Percentiles rank a stretch among this genome's conserved stretches.
Conservation (phyloP, 192 early-diverging fungal genomes). For the Pilobolus umbonatus region DNA sequence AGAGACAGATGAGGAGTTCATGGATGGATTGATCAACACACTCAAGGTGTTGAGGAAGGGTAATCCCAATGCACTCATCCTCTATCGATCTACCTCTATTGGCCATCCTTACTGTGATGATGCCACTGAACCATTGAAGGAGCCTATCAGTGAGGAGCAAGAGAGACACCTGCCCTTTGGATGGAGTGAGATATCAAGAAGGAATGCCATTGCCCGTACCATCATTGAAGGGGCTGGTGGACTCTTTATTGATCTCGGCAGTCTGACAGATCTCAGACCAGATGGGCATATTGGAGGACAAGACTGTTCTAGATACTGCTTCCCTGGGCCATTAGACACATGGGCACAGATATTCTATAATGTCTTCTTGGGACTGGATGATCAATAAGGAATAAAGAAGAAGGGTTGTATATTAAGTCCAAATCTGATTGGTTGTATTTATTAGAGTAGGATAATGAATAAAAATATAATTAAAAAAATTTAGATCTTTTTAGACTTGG, state of each 20-base stretch:
- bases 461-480: neutral
- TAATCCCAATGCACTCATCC: slow-evolving; percentile 37
- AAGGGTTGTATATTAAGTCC: too few relatives aligned
- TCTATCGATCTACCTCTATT: slow-evolving; percentile 45
- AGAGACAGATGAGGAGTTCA: slow-evolving; percentile 37
- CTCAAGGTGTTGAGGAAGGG: slow-evolving; percentile 33
- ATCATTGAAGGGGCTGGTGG: slow-evolving; percentile 49
- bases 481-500: slow-evolving; percentile 28
- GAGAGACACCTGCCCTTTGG: slow-evolving; percentile 33
- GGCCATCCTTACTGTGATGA: slow-evolving; percentile 47
- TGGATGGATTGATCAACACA: slow-evolving; percentile 24
- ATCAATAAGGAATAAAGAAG: too few relatives aligned
- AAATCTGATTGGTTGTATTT: too few relatives aligned
- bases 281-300: slow-evolving; percentile 53
- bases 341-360: slow-evolving; percentile 37
- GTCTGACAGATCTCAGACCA: slow-evolving; percentile 36
- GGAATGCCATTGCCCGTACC: slow-evolving; percentile 45
- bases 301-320: slow-evolving; percentile 52
- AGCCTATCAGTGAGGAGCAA: slow-evolving; percentile 28
- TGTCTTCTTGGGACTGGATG: slow-evolving; percentile 17
- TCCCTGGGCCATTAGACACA: slow-evolving; percentile 51
- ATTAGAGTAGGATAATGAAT: too few relatives aligned
- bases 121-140: slow-evolving; percentile 30
- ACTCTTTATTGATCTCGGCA: slow-evolving; percentile 44
- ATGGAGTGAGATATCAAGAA: slow-evolving; percentile 37